Conservation (phyloP, 441 rosid species). For the Biscutella laevigata region DNA sequence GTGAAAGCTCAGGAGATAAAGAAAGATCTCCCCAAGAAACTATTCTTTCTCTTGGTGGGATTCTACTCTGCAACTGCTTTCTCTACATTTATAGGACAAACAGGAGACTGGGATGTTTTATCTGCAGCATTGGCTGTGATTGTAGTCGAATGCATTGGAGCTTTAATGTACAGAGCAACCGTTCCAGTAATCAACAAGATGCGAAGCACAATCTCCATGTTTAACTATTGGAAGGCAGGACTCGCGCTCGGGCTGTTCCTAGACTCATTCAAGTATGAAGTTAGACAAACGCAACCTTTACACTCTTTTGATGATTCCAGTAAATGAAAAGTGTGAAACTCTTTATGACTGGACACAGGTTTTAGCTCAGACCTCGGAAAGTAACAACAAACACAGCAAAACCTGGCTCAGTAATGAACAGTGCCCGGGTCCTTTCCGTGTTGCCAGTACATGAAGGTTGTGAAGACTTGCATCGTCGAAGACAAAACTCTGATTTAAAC, state of each 20-base stretch:
- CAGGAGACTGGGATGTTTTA: conserved; percentile 90
- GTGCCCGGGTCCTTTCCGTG: not conserved
- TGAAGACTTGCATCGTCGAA: not conserved
- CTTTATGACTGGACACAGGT: conserved; percentile 20
- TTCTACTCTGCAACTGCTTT: conserved; percentile 89
- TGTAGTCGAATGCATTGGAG: conserved; percentile 80
- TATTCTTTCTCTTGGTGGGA: conserved; percentile 78
- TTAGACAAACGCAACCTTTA: not conserved
- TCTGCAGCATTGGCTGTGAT: conserved; percentile 76
- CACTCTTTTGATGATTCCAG: conserved; percentile 2
- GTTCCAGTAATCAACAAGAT: conserved; percentile 39
- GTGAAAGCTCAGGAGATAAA: conserved; percentile 45
- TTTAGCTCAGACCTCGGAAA: conserved; percentile 17
- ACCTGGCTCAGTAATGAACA: conserved; percentile 2
- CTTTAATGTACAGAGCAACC: conserved; percentile 66
- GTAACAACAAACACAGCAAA: not conserved
- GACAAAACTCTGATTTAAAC: not conserved
- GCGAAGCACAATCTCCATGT: conserved; percentile 50
- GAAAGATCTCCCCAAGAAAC: conserved; percentile 55
- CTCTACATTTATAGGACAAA: conserved; percentile 74
- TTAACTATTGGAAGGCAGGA: conserved; percentile 88
- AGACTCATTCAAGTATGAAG: conserved; percentile 82
- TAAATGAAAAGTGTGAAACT: not conserved
- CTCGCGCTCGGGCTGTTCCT: conserved; percentile 80
- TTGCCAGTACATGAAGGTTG: conserved; percentile 3